Percentiles rank a stretch among this genome's conserved stretches.
Evolutionary conservation across 768 basidiomycete species (phyloP).

Genomic region (Phylloporus scabripes): DNA sequence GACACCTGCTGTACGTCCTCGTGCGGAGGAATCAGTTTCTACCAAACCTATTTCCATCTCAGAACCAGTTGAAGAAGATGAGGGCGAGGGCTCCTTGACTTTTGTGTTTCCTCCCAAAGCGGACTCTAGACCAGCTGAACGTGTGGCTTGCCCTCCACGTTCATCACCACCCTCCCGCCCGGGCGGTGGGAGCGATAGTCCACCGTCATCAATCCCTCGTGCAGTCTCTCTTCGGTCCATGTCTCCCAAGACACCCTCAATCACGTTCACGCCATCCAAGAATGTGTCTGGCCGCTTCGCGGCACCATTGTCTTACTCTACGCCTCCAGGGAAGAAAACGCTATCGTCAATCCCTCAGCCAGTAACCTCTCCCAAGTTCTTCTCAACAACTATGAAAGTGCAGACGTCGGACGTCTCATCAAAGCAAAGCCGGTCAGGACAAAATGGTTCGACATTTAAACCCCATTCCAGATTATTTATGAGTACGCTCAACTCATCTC

Average conservation of each 20-base stretch:
- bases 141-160: slow-evolving; percentile 6
- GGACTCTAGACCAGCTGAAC: slow-evolving; percentile 2
- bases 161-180: slow-evolving; percentile 13
- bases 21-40: neutral
- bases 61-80: slow-evolving; percentile 17
- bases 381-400: slow-evolving; percentile 26
- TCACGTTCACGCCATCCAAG: slow-evolving; percentile 34
- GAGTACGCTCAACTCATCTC: slow-evolving; percentile 59
- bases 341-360: slow-evolving; percentile 63
- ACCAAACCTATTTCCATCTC: slow-evolving; percentile 4
- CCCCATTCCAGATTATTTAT: slow-evolving; percentile 42
- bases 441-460: slow-evolving; percentile 62
- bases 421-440: slow-evolving; percentile 21
- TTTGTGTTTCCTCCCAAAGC: slow-evolving; percentile 22
- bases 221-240: slow-evolving; percentile 34
- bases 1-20: slow-evolving; percentile 17
- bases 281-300: slow-evolving; percentile 25
- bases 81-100: slow-evolving; percentile 18
- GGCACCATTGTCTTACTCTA: slow-evolving; percentile 19
- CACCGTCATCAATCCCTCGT: slow-evolving; percentile 52
- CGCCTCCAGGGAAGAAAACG: slow-evolving; percentile 51
- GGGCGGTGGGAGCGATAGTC: slow-evolving; percentile 17
- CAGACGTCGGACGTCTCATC: slow-evolving; percentile 34
- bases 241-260: slow-evolving; percentile 22
- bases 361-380: slow-evolving; percentile 36